phyloP scores from a whole-genome alignment of 495 filamentous ascomycete genomes.

The Staphylotrichum longicolle region DNA sequence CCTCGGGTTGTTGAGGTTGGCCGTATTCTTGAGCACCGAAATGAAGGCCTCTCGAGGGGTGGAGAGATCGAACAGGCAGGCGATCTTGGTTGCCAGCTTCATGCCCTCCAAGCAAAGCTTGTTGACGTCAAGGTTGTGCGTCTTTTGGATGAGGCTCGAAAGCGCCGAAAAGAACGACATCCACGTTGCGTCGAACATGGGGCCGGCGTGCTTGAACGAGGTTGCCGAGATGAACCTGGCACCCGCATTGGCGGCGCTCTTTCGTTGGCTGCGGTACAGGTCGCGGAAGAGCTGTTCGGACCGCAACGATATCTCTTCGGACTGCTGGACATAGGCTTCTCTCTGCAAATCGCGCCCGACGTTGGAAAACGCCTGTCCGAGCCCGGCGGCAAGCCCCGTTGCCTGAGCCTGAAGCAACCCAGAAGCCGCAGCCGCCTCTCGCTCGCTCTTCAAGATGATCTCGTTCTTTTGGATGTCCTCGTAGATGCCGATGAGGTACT shows the following conservation, averaged over 20 bases:
- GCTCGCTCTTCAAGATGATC: conserved; percentile 91
- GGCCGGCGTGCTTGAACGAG: conserved; percentile 89
- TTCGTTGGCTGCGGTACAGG: conserved; percentile 79
- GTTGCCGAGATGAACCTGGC: conserved; percentile 86
- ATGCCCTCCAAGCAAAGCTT: conserved; percentile 91
- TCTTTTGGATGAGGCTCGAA: conserved; percentile 86
- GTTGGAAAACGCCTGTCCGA: conserved; percentile 85
- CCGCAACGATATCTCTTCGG: conserved; percentile 75
- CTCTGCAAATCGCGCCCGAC: conserved; percentile 88
- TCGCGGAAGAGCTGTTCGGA: conserved; percentile 83
- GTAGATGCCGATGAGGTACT: conserved; percentile 85
- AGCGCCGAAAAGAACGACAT: conserved; percentile 97
- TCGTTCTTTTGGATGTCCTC: conserved; percentile 90
- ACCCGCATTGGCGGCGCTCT: conserved; percentile 64
- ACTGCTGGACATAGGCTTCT: conserved; percentile 90
- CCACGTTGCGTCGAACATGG: conserved; percentile 99
- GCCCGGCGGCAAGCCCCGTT: conserved; percentile 73
- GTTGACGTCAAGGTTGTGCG: conserved; percentile 86
- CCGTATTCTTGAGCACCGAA: conserved; percentile 86
- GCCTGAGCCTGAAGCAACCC: conserved; percentile 58
- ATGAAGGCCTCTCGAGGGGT: conserved; percentile 93
- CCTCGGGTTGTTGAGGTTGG: conserved; percentile 89
- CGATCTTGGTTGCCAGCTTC: conserved; percentile 86
- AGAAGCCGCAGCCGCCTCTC: conserved; percentile 76
- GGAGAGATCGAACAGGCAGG: conserved; percentile 88